Evolutionary conservation across 169 alveolate genomes (phyloP), one percentile per base, ranked within the genome.

Genomic region (Neospora caninum): DNA sequence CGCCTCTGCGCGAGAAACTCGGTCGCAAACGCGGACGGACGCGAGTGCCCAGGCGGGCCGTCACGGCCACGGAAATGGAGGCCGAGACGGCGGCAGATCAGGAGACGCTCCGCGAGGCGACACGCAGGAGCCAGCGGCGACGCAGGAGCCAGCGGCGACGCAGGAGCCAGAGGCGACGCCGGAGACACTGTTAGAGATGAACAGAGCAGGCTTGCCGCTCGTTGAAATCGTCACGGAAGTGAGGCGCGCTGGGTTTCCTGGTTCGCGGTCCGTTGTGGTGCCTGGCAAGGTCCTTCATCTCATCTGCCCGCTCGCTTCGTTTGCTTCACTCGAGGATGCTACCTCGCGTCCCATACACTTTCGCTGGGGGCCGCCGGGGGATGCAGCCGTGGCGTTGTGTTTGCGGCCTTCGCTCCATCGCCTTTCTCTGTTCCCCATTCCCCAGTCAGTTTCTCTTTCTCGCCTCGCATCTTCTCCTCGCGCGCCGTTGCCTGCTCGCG

Each of bases 141-240:
- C n/a, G 31, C 73, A 27, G 34, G 73, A 64, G 73, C 4, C n/a
- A 64, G 20, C 16, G 31, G 25, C 16, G 73, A 64, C 31, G 73
- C 7, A 1, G 73, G 73, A 64, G 31, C 0, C n/a, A 27, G 73
- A 13, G 18, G 64, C 64, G 64, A 53, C 34, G 83, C 9, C 34
- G 83, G 27, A n/a, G 64, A 42, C 41, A 20, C 64, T 41, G 31
- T 43, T 94, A 20, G 94, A 94, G 70, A 41, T 41, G 92, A 94
- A 94, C 88, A 25, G 96, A 18, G 96, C 96, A 31, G 92, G 94
- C 27, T 29, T 92, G 27, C 96, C 96, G 41, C 54, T 94, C 25
- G 84, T 94, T 13, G 96, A 94, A 49, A 78, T 94, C 22, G 96
- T 94, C 53, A 80, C 96, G 16, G 87, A 88, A 86, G 95, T 88